Evolutionary conservation across 2,329 filamentous ascomycete species (phyloP), one percentile per base, ranked within the genome.

Genomic region (Sodiomyces alkalinus): DNA sequence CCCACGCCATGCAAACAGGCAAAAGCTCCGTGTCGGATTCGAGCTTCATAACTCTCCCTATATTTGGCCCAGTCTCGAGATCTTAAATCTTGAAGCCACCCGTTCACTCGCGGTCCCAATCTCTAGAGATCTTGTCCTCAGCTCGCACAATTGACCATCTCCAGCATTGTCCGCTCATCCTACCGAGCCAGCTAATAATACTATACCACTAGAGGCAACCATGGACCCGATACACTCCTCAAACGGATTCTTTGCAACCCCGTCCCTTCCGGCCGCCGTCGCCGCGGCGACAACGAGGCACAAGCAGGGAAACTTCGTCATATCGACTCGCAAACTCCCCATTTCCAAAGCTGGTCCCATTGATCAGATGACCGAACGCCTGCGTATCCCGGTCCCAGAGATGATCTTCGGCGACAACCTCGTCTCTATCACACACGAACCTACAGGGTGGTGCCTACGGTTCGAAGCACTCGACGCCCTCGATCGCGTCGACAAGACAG

Each of bases 401-500:
- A 98, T 98, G 90, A 98, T 98, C 39, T 98, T 98, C 48, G 90
- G 90, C 36, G 86, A 98, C 60, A 98, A 98, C 52, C 60, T 79
- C 33, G 75, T 92, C 22, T 58, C 70, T 6, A 65, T 98, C 34
- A 62, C 74, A 29, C 83, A 96, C 56, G 36, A 58, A n/a, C 64
- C 68, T 13, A 74, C 68, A n/a, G 71, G 74, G 24, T 98, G 85
- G 83, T 60, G 62, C 24, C 62, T 96, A 37, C 58, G 66, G 29
- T 98, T 96, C 62, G 78, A 78, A 48, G 80, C 90, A 14, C 80
- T 74, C 42, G 82, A 87, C 48, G 90, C 87, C 15, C 66, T 98
- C 38, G 83, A 94, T 52, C 64, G 66, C 34, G 90, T 98, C 27
- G 87, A 93, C 59, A 98, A 96, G 66, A 94, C 86, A 4, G 86